phyloP scores from a whole-genome alignment of 2,329 filamentous ascomycete genomes.

The Epichloe sp. region DNA sequence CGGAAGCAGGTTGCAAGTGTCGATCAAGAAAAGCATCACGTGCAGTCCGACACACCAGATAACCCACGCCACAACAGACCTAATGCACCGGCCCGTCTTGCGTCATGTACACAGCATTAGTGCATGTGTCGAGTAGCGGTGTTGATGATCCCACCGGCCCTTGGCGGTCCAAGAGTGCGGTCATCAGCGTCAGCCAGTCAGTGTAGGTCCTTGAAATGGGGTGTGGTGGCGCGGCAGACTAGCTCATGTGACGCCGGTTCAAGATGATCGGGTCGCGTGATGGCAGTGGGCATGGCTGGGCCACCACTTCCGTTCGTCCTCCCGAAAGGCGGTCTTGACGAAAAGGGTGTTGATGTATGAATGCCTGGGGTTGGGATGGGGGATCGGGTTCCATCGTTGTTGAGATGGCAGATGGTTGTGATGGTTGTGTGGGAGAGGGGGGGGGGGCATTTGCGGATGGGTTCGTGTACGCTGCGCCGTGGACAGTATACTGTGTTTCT shows the following conservation, averaged over 20 bases:
- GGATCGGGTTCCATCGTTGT: too few species aligned
- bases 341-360: too few species aligned
- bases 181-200: background rate
- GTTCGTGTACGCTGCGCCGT: too few species aligned
- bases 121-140: background rate
- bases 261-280: constrained; percentile 9
- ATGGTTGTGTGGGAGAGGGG: too few species aligned
- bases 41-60: background rate
- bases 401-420: too few species aligned
- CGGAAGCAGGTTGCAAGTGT: too few species aligned
- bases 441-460: too few species aligned
- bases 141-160: background rate
- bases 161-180: background rate
- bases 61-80: background rate
- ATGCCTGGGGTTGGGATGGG: too few species aligned
- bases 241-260: constrained; percentile 6
- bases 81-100: background rate
- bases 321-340: background rate
- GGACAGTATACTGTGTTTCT: too few species aligned
- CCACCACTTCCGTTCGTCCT: background rate
- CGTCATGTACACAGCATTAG: background rate
- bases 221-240: background rate
- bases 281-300: background rate
- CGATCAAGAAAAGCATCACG: background rate
- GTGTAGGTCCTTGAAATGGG: background rate